Base-by-base conservation (phyloP, 2,329 filamentous ascomycete species). In the Dissoconium aciculare region DNA sequence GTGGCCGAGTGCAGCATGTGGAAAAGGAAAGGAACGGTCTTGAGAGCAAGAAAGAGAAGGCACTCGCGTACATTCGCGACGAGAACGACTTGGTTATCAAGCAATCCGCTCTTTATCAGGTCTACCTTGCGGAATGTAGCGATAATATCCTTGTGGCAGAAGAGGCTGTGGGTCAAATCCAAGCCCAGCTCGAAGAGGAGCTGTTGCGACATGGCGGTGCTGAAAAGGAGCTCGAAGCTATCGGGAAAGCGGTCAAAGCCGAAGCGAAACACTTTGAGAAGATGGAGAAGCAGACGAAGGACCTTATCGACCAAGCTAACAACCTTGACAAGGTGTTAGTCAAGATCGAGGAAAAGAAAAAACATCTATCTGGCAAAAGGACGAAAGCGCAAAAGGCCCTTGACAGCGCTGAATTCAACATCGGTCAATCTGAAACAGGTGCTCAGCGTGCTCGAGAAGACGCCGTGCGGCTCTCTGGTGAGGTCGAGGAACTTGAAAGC, bases 291-390 rank as follows among this genome's bases (percentile, higher is more conserved):
- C 69, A 81, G 31, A 75, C 77, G 0, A 81, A 94, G 44, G 66
- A 63, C 15, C 65, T 93, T 32, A 61, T 78, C 37, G 93, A 93
- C 52, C 82, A 95, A 51, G 75, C 89, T 58, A 75, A 83, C 26
- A 87, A 85, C 51, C 84, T 91, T 39, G 91, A 98, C 50, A 93
- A 95, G 52, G 89, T 95, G 51, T 76, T 77, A 13, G 89, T 98
- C 57, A 98, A 98, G 51, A 85, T 92, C 43, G 87, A 95, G 42
- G 91, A 98, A 57, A 95, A 95, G 64, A 78, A 78, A 54, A 98
- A 98, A 53, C 95, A 95, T 55, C 60, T 98, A 42, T 64, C 70
- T 2, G 78, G 77, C 49, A 98, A 98, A 61, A 77, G 81, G 46
- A 93, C 89, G 63, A 98, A 98, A 59, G 68, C 93, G 10, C 83